Conservation (phyloP, 2,329 filamentous ascomycete genomes). For the Chaetomiaceae sp. region DNA sequence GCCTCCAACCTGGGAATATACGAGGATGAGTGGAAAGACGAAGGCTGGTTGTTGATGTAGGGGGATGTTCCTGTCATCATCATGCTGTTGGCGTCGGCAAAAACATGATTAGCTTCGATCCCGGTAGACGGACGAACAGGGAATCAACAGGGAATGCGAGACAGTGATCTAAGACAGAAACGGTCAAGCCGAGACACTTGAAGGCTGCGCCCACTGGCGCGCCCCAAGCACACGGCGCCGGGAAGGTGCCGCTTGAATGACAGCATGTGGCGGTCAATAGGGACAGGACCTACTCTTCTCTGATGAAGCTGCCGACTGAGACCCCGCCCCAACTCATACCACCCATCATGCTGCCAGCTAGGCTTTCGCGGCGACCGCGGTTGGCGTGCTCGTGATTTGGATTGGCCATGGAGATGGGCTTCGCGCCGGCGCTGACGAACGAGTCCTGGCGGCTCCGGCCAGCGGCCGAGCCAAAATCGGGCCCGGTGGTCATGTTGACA, state of each 20-base stretch:
- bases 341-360: constrained; percentile 61
- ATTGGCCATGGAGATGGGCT: constrained; percentile 62
- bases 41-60: constrained; percentile 74
- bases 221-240: too few relatives aligned
- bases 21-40: constrained; percentile 92
- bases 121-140: neutral
- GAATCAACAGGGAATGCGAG: neutral
- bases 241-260: too few relatives aligned
- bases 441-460: constrained; percentile 57
- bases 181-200: neutral
- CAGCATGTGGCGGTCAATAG: too few relatives aligned
- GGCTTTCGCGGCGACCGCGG: constrained; percentile 54
- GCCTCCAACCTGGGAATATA: constrained; percentile 95
- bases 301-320: constrained; percentile 93
- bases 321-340: constrained; percentile 97
- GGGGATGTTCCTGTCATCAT: constrained; percentile 97
- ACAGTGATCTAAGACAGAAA: neutral
- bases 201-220: neutral
- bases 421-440: constrained; percentile 58
- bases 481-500: constrained; percentile 52
- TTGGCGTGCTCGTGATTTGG: constrained; percentile 54
- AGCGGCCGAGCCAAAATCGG: constrained; percentile 52
- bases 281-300: constrained; percentile 76
- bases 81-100: constrained; percentile 53
- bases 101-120: constrained; percentile 1